Evolutionary conservation across 108 stramenopile species (phyloP), one percentile per base, ranked within the genome.

Genomic region (Phaeodactylum tricornutum): DNA sequence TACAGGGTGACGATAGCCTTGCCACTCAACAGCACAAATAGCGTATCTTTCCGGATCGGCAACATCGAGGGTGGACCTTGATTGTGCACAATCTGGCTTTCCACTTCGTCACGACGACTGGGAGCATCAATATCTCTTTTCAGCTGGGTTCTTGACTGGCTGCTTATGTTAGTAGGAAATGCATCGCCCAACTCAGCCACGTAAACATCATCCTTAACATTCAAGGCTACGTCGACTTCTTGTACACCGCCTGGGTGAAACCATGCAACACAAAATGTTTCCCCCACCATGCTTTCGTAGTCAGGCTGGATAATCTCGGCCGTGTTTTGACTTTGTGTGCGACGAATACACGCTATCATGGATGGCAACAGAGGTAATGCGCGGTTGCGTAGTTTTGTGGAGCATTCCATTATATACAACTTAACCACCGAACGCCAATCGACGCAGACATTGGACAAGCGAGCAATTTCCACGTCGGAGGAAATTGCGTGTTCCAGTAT

Each of bases 181-280:
- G n/a, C n/a, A n/a, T n/a, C n/a, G n/a, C n/a, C n/a, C n/a, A n/a
- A n/a, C n/a, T 28, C 45, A 46, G 15, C 45, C 4, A 12, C 12
- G 34, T 12, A 11, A 35, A 29, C 26, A 16, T 52, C 37, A 14
- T 32, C 35, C 21, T 20, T 44, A 16, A 20, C 43, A 44, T 40
- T 20, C 7, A 40, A 6, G 7, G 17, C 2, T 40, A 20, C 38
- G 4, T 40, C 38, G 7, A 16, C 38, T 16, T 47, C 54, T 65
- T 74, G 58, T 27, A 88, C 81, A 3, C 87, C 87, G 20, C 46
- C 40, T 14, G 87, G 83, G 27, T 61, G 62, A 67, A 89, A 89
- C 87, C 87, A 89, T 21, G 83, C 72, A 22, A 77, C 34, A 38
- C 83, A 84, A 57, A 77, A 89, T 5, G 67, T 74, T 29, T 79